Evolutionary conservation across 1,284 basidiomycete species (phyloP).

Genomic region (Naganishia liquefaciens): DNA sequence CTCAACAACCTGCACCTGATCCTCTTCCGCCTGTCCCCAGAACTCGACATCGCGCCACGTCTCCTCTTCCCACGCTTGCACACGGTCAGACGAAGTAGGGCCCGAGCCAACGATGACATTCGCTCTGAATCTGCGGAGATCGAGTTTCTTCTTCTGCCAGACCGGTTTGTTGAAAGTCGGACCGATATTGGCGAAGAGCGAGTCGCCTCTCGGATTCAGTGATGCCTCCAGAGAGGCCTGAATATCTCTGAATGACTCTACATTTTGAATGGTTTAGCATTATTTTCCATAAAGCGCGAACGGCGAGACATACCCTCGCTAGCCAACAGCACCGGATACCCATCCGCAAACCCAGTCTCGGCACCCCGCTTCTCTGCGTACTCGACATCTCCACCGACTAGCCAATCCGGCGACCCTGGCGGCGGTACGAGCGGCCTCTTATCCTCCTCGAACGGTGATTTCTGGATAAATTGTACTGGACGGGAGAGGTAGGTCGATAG

Average conservation of each 20-base stretch:
- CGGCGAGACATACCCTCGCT: slow-evolving; percentile 24
- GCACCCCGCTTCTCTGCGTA: slow-evolving; percentile 18
- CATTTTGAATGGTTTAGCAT: neutral
- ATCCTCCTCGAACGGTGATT: slow-evolving; percentile 25
- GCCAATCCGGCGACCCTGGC: slow-evolving; percentile 1
- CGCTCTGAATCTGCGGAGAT: slow-evolving; percentile 28
- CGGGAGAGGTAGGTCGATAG: slow-evolving; percentile 29
- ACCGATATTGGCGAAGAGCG: slow-evolving; percentile 24
- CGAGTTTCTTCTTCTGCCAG: slow-evolving; percentile 23
- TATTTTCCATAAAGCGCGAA: neutral
- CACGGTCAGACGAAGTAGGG: neutral
- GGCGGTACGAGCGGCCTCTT: slow-evolving; percentile 2
- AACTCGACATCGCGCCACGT: slow-evolving; percentile 32
- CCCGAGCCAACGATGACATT: slow-evolving; percentile 29
- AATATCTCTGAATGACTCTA: slow-evolving; percentile 13
- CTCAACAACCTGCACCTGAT: neutral
- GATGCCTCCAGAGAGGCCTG: slow-evolving; percentile 7
- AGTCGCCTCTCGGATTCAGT: neutral
- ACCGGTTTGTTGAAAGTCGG: slow-evolving; percentile 22
- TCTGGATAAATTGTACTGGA: slow-evolving; percentile 19
- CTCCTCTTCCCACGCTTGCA: slow-evolving; percentile 29
- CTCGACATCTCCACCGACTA: slow-evolving; percentile 17
- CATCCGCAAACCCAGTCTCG: slow-evolving; percentile 30
- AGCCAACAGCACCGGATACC: slow-evolving; percentile 31
- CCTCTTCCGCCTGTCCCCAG: neutral